Conservation (phyloP, 78 protist species). For the slime mould (Dictyostelium discoideum) region DNA sequence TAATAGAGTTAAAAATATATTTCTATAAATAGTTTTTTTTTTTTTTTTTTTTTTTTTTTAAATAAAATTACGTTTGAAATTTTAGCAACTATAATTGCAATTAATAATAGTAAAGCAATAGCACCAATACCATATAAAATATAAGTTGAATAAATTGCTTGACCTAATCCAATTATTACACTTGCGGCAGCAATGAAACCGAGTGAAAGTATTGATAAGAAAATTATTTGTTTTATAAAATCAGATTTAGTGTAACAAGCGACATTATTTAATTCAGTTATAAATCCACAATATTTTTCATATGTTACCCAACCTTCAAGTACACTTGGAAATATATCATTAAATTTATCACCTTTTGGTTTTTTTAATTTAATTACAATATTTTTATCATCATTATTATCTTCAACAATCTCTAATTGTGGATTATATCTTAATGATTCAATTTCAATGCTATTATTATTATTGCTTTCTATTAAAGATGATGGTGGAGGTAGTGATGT, state of each 20-base stretch:
- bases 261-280: background rate
- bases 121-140: background rate
- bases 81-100: background rate
- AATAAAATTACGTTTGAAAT: background rate
- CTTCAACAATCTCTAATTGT: background rate
- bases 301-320: background rate
- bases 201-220: background rate
- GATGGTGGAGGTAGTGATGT: background rate
- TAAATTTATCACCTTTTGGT: background rate
- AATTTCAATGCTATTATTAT: background rate
- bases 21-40: too few species aligned
- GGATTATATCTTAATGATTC: background rate
- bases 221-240: background rate
- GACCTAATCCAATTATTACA: background rate
- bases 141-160: background rate
- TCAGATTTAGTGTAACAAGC: background rate
- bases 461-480: too few species aligned
- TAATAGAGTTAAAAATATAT: too few species aligned
- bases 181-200: background rate
- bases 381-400: background rate
- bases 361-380: background rate
- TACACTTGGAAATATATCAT: background rate
- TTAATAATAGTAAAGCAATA: background rate
- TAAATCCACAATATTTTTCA: background rate
- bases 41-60: too few species aligned